phyloP scores from a whole-genome alignment of 1,284 basidiomycete genomes.

The Pterula multifida region DNA sequence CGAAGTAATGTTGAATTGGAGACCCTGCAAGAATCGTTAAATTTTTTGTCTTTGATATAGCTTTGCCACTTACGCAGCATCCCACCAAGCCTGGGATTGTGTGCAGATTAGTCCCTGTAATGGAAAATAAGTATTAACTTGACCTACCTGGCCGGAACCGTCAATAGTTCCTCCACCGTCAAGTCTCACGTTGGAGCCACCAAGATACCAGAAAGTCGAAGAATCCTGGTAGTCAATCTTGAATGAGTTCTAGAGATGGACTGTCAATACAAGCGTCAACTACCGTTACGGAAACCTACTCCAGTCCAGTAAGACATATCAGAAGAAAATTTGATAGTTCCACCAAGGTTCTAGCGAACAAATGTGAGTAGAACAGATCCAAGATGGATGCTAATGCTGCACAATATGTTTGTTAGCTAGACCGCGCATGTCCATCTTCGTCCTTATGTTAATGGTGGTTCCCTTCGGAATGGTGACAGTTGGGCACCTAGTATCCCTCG shows the following conservation, averaged over 20 bases:
- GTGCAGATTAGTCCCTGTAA: no score
- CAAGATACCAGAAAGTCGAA: conserved; percentile 51
- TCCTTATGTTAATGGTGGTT: conserved; percentile 34
- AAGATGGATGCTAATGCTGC: conserved; percentile 10
- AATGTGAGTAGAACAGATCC: not conserved
- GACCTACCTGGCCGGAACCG: conserved; percentile 39
- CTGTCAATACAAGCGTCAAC: not conserved
- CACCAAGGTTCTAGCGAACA: conserved; percentile 28
- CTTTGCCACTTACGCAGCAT: conserved; percentile 1
- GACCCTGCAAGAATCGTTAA: conserved; percentile 14
- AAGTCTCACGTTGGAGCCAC: conserved; percentile 42
- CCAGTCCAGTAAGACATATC: conserved; percentile 42
- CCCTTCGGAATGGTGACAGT: conserved; percentile 31
- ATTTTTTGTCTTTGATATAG: not conserved
- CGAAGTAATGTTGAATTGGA: conserved; percentile 39
- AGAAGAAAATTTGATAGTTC: conserved; percentile 37
- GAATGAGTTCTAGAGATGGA: conserved; percentile 35
- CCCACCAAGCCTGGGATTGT: not conserved
- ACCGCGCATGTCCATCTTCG: conserved; percentile 42
- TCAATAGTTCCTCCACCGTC: conserved; percentile 50
- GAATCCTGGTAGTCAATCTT: conserved; percentile 44
- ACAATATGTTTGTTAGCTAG: conserved; percentile 39
- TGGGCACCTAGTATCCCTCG: conserved; percentile 23
- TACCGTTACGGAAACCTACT: conserved; percentile 17
- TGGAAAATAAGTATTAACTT: not conserved